Evolutionary conservation across 2,329 filamentous ascomycete species (phyloP).

Genomic region (Sordariomycetes sp.): DNA sequence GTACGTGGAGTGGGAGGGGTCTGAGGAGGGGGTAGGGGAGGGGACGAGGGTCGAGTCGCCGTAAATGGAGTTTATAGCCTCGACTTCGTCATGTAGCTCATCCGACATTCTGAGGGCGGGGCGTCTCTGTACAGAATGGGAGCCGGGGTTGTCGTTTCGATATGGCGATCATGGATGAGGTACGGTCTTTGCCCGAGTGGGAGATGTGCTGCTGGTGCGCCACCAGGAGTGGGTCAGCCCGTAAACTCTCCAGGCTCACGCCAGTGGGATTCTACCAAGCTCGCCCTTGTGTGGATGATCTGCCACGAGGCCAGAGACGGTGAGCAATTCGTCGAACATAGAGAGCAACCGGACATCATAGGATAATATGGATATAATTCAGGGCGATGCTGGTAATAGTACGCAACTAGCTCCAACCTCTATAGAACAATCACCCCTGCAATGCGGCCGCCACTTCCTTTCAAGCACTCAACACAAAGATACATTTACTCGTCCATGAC

Average conservation of each 20-base stretch:
- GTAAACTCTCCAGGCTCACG: too few species aligned
- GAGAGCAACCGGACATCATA: too few species aligned
- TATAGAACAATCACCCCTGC: conserved; percentile 5
- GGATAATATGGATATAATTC: conserved; percentile 16
- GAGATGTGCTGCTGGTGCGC: too few species aligned
- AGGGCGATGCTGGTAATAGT: conserved; percentile 15
- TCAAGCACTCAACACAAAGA: conserved; percentile 1
- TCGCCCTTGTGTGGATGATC: too few species aligned
- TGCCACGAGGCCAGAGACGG: too few species aligned
- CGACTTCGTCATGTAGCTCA: conserved; percentile 63
- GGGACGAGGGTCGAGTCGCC: conserved; percentile 52
- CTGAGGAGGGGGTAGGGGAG: conserved; percentile 20
- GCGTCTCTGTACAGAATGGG: too few species aligned
- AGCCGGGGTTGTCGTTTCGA: too few species aligned
- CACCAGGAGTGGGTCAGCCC: too few species aligned
- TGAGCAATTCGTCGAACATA: too few species aligned
- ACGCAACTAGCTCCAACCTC: conserved; percentile 9
- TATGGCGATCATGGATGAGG: too few species aligned
- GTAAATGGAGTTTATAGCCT: conserved; percentile 80
- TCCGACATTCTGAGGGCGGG: conserved; percentile 35
- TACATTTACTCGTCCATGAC: conserved; percentile 79
- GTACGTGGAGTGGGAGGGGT: conserved; percentile 27
- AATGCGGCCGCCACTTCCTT: conserved; percentile 2
- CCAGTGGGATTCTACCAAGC: too few species aligned
- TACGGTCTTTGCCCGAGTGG: too few species aligned